Percentiles rank a stretch among this genome's conserved stretches.
phyloP scores from a whole-genome alignment of 441 rosid species.

The Pelargonium fulgidum region DNA sequence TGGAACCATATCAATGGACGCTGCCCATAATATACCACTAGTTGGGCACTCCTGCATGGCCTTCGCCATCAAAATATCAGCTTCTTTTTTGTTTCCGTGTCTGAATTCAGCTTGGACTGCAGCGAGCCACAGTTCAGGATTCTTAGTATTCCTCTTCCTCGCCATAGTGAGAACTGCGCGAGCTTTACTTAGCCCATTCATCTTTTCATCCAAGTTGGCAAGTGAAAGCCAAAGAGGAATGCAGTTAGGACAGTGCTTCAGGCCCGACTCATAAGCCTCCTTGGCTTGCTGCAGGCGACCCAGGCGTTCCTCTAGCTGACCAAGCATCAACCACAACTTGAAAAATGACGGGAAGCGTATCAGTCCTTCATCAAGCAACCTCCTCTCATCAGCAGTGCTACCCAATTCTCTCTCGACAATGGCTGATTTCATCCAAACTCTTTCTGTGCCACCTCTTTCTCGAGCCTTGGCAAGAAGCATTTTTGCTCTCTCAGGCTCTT shows the following conservation, averaged over 20 bases:
- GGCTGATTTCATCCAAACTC: slow-evolving; percentile 31
- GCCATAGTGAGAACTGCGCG: slow-evolving; percentile 26
- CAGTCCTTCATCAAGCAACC: slow-evolving; percentile 23
- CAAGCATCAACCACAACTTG: slow-evolving; percentile 28
- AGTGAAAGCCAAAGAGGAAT: slow-evolving; percentile 27
- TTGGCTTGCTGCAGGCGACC: slow-evolving; percentile 19
- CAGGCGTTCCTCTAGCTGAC: slow-evolving; percentile 26
- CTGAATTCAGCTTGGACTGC: slow-evolving; percentile 21
- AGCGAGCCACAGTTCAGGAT: slow-evolving; percentile 26
- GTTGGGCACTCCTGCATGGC: slow-evolving; percentile 27
- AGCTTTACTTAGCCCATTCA: slow-evolving; percentile 27
- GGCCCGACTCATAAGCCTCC: slow-evolving; percentile 22
- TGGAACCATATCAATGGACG: slow-evolving; percentile 23
- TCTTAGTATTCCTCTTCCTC: slow-evolving; percentile 24
- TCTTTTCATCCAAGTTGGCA: slow-evolving; percentile 24
- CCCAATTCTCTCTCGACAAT: slow-evolving; percentile 26
- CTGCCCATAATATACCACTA: slow-evolving; percentile 29
- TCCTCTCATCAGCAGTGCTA: slow-evolving; percentile 17
- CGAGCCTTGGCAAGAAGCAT: slow-evolving; percentile 6
- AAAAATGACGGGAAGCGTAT: slow-evolving; percentile 24
- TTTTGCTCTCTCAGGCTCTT: not conserved
- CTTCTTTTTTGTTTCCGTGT: slow-evolving; percentile 25
- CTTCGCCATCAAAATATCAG: slow-evolving; percentile 25
- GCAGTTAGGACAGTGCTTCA: slow-evolving; percentile 22
- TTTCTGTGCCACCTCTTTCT: slow-evolving; percentile 15